phyloP scores from a whole-genome alignment of 2,329 filamentous ascomycete species.

The Microascus cirrosus region DNA sequence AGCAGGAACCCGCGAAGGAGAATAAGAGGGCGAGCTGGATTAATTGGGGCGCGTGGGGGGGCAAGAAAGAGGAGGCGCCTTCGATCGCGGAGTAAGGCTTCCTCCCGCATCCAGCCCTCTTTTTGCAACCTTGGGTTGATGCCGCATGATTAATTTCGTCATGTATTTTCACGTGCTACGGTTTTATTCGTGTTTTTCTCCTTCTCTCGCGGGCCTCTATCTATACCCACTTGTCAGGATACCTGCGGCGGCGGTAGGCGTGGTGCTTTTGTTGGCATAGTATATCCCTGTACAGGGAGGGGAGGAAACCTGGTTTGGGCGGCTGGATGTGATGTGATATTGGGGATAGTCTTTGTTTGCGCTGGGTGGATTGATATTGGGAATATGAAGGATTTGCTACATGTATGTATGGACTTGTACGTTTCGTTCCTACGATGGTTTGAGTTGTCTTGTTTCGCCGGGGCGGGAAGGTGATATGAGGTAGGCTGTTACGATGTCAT shows the following conservation, averaged over 20 bases:
- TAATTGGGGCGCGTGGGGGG: constrained; percentile 39
- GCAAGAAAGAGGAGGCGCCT: constrained; percentile 35
- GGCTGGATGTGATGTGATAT: background rate
- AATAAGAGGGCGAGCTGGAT: constrained; percentile 57
- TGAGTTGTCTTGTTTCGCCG: background rate
- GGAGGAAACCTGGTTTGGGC: background rate
- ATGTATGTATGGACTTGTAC: background rate
- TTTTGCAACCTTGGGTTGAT: background rate
- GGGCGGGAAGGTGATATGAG: background rate
- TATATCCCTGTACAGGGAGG: background rate
- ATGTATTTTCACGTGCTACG: background rate
- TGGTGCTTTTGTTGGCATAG: background rate
- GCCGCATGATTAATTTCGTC: background rate
- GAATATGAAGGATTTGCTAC: background rate
- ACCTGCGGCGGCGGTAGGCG: background rate
- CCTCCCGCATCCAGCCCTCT: background rate
- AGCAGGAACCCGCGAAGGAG: constrained; percentile 46
- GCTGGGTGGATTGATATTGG: background rate
- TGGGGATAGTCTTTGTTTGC: background rate
- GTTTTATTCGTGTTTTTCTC: background rate
- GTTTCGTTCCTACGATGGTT: background rate
- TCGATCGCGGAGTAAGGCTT: constrained; percentile 1
- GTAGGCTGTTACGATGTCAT: background rate
- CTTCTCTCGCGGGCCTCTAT: background rate
- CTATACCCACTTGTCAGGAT: background rate